Evolutionary conservation across 73 alveolate species (phyloP).

Genomic region (Durusdinium trenchii): DNA sequence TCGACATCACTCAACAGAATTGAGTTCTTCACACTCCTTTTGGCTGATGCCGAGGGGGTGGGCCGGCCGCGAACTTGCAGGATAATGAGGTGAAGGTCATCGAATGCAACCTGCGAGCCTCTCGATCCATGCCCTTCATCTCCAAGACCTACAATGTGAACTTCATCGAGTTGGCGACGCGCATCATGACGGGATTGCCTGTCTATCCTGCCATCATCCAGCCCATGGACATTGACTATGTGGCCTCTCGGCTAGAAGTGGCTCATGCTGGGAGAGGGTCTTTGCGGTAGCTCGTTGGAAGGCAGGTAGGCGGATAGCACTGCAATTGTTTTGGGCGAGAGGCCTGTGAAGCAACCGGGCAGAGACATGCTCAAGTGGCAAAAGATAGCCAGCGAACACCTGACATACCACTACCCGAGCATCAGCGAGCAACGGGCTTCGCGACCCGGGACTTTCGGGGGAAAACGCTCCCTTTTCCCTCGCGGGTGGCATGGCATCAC

Average conservation of each 20-base stretch:
- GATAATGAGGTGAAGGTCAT: conserved; percentile 91
- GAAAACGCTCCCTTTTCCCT: too few species aligned
- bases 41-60: background rate
- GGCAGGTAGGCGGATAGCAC: too few species aligned
- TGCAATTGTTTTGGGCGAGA: too few species aligned
- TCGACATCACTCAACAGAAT: background rate
- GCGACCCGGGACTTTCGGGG: too few species aligned
- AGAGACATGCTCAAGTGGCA: too few species aligned
- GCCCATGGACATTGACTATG: conserved; percentile 77
- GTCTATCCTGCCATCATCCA: conserved; percentile 67
- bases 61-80: background rate
- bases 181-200: conserved; percentile 71
- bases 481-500: too few species aligned
- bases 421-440: too few species aligned
- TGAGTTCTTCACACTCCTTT: background rate
- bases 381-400: too few species aligned
- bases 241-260: conserved; percentile 27
- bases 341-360: too few species aligned
- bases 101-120: conserved; percentile 95
- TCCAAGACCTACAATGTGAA: conserved; percentile 95
- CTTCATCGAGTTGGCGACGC: conserved; percentile 94
- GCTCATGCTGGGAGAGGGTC: too few species aligned
- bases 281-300: too few species aligned
- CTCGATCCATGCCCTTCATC: conserved; percentile 91
- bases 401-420: too few species aligned